A percentile compares a stretch with the other conserved stretches of the same genome.
Conservation (phyloP, 1,284 basidiomycete genomes). For the Tylopilus orsonianus region DNA sequence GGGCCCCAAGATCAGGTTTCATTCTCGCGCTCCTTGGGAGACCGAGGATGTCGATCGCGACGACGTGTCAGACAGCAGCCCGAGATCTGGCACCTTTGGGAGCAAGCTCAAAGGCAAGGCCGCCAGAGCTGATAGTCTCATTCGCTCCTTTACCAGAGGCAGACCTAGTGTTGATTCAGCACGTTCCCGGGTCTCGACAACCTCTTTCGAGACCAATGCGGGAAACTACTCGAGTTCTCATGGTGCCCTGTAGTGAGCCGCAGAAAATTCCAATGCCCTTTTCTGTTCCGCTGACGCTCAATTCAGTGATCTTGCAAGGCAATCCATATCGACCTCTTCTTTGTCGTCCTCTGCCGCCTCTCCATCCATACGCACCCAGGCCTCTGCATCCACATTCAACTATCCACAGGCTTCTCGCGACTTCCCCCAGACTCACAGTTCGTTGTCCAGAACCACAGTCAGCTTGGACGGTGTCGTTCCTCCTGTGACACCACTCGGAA, state of each 20-base stretch:
- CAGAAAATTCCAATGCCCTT: not conserved
- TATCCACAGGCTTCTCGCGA: constrained; percentile 20
- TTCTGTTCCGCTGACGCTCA: constrained; percentile 5
- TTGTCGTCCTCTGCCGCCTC: constrained; percentile 38
- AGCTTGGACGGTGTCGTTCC: constrained; percentile 11
- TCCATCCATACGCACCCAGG: constrained; percentile 36
- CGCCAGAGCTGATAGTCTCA: constrained; percentile 38
- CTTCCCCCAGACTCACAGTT: constrained; percentile 8
- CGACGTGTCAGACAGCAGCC: constrained; percentile 41
- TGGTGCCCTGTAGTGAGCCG: constrained; percentile 59
- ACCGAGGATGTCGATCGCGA: constrained; percentile 49
- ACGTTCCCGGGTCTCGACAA: constrained; percentile 49
- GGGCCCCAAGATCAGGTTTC: constrained; percentile 77
- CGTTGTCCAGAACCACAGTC: constrained; percentile 11
- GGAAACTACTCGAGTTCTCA: constrained; percentile 49
- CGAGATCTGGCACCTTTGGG: constrained; percentile 25
- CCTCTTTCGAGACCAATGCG: constrained; percentile 60
- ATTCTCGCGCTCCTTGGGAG: constrained; percentile 80
- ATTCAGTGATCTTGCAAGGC: constrained; percentile 50
- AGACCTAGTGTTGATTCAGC: constrained; percentile 65
- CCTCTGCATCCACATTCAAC: constrained; percentile 35
- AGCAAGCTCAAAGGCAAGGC: constrained; percentile 37
- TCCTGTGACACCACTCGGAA: constrained; percentile 3
- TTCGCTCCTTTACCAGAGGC: constrained; percentile 46
- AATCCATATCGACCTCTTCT: constrained; percentile 58